These are phyloP conservation scores for Stachybotrys chartarum DNA, from an alignment of 2,329 filamentous ascomycete genomes.

Conservation along the genomic window DNA sequence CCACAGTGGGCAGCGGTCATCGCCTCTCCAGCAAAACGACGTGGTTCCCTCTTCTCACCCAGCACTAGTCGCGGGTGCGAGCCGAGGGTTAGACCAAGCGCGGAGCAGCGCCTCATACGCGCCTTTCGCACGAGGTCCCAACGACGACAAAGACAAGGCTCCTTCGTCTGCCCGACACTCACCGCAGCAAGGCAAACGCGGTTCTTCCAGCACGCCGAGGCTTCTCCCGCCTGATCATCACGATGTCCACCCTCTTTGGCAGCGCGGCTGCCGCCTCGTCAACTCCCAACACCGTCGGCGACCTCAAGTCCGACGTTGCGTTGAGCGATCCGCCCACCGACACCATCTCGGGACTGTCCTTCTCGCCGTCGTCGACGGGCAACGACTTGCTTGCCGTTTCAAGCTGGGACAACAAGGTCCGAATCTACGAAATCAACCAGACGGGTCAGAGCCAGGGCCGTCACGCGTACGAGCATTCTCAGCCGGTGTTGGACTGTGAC, in stretches of 20 bases:
- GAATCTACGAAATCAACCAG: constrained; percentile 84
- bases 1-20: too few relatives aligned
- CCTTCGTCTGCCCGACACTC: constrained; percentile 2
- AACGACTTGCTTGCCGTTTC: constrained; percentile 78
- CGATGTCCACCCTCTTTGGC: constrained; percentile 60
- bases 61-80: neutral
- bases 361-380: constrained; percentile 55
- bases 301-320: constrained; percentile 82
- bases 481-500: constrained; percentile 74
- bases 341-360: constrained; percentile 79
- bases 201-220: neutral
- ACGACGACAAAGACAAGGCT: too few relatives aligned
- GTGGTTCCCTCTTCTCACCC: too few relatives aligned
- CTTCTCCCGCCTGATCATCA: constrained; percentile 10
- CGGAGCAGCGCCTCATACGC: too few relatives aligned
- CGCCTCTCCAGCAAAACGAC: too few relatives aligned
- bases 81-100: neutral
- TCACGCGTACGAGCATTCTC: constrained; percentile 79
- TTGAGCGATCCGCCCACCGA: constrained; percentile 76
- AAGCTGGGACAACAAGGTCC: constrained; percentile 97
- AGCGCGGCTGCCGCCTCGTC: constrained; percentile 40
- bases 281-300: constrained; percentile 69
- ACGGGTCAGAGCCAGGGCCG: constrained; percentile 78
- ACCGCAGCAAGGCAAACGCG: too few relatives aligned
- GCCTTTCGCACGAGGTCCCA: too few relatives aligned